A percentile compares a stretch with the other conserved stretches of the same genome.
These are phyloP conservation scores for Pyricularia grisea DNA, from an alignment of 2,329 filamentous ascomycete species.

Conservation along the genomic window DNA sequence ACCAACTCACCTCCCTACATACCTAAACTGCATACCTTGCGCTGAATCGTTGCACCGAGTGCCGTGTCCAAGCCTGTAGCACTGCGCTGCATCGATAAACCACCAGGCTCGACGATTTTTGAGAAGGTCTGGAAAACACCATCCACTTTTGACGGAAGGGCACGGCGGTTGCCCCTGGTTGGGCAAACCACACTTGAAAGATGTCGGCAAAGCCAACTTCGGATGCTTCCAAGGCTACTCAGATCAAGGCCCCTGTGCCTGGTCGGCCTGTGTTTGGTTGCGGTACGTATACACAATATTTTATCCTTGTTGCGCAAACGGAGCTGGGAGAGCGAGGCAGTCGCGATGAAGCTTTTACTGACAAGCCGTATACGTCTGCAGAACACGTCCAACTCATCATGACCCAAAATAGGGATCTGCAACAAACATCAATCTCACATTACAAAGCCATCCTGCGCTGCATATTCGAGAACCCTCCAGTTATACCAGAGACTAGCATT, in stretches of 20 bases:
- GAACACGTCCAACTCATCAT: conserved; percentile 66
- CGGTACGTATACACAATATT: conserved; percentile 38
- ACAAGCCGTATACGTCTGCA: conserved; percentile 22
- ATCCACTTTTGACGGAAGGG: background rate
- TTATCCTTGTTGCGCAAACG: background rate
- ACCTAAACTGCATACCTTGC: background rate
- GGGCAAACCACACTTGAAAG: background rate
- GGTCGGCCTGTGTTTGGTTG: conserved; percentile 55
- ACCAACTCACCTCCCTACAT: background rate
- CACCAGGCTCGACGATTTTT: conserved; percentile 1
- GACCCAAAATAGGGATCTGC: conserved; percentile 49
- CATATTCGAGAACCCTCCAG: conserved; percentile 58
- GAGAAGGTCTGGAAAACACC: background rate
- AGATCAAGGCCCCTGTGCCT: conserved; percentile 48
- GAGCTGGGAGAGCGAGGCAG: background rate
- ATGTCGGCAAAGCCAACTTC: conserved; percentile 40
- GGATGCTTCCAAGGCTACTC: conserved; percentile 45
- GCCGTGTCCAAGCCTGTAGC: too few relatives aligned
- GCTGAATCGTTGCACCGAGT: too few relatives aligned
- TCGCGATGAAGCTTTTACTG: conserved; percentile 12
- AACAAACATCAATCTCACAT: conserved; percentile 59
- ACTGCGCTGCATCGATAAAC: background rate
- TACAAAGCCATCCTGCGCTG: conserved; percentile 64
- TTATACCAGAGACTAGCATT: conserved; percentile 57
- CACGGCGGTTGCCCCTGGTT: background rate